Evolutionary conservation across 805 yeast genomes (phyloP).

Genomic region (Diddensiella caesifluorescens): DNA sequence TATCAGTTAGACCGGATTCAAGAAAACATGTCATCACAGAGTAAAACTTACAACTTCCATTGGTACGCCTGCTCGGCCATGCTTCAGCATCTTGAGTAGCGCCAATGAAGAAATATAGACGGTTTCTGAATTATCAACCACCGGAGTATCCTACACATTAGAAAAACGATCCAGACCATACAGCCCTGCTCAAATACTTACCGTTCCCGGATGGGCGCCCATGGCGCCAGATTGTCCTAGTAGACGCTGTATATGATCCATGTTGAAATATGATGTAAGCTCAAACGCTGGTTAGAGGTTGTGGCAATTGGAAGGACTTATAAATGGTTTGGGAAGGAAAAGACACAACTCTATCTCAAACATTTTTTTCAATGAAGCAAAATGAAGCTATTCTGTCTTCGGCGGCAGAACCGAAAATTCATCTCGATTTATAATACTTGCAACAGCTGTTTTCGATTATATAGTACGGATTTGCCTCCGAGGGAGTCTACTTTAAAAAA

Average conservation of each 20-base stretch:
- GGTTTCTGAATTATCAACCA: constrained; percentile 92
- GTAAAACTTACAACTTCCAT: constrained; percentile 53
- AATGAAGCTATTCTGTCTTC: neutral
- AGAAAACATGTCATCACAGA: no score
- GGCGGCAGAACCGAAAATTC: no score
- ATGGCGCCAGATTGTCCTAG: constrained; percentile 32
- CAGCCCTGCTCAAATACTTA: neutral
- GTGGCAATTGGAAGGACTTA: neutral
- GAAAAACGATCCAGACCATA: constrained; percentile 2
- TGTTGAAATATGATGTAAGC: constrained; percentile 11
- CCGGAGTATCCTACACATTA: constrained; percentile 54
- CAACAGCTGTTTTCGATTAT: neutral
- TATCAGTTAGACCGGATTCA: neutral
- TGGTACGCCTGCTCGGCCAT: constrained; percentile 76
- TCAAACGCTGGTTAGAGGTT: neutral
- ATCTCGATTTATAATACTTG: no score
- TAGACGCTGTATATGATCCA: constrained; percentile 32
- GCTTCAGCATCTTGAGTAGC: constrained; percentile 90
- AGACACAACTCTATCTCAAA: no score
- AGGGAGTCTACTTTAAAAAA: neutral
- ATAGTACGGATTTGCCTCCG: neutral
- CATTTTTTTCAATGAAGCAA: neutral
- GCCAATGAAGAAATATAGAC: constrained; percentile 96
- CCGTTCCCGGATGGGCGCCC: constrained; percentile 25
- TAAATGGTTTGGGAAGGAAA: no score